These are phyloP conservation scores for Excoecaria cochinchinensis DNA, from an alignment of 345 rosid species.

Conservation along the genomic window DNA sequence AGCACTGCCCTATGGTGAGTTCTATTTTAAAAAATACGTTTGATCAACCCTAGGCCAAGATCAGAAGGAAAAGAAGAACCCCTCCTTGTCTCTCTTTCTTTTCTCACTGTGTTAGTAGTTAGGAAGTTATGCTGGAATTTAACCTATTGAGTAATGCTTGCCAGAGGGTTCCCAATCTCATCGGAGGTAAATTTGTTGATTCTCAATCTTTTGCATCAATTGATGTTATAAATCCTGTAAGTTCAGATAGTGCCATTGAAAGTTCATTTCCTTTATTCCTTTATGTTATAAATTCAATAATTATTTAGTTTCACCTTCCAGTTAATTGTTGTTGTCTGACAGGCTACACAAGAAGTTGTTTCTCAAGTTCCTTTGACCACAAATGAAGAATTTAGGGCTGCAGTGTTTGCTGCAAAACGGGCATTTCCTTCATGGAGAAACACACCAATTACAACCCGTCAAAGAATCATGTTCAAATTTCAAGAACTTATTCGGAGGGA, in stretches of 20 bases:
- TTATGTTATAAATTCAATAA: constrained; percentile 1
- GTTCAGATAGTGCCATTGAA: constrained; percentile 21
- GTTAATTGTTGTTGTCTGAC: not conserved
- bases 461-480: constrained; percentile 66
- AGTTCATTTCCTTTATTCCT: constrained; percentile 6
- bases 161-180: constrained; percentile 68
- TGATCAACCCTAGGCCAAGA: constrained; percentile 18
- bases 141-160: constrained; percentile 15
- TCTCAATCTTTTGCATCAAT: constrained; percentile 50
- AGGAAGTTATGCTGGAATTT: constrained; percentile 17
- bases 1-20: constrained; percentile 48
- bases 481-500: constrained; percentile 67
- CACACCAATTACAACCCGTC: constrained; percentile 50
- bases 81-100: not conserved
- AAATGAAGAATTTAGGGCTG: constrained; percentile 64
- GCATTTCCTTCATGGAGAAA: constrained; percentile 60
- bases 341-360: constrained; percentile 67
- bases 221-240: constrained; percentile 70
- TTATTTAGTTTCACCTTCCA: not conserved
- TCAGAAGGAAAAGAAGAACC: not conserved
- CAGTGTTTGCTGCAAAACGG: constrained; percentile 64
- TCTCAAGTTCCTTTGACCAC: constrained; percentile 65
- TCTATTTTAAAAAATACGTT: constrained; percentile 16
- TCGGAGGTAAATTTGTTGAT: constrained; percentile 67
- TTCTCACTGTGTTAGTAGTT: not conserved